Evolutionary conservation across 257 asterid genomes (phyloP).

Genomic region (Knoxia roxburghii): DNA sequence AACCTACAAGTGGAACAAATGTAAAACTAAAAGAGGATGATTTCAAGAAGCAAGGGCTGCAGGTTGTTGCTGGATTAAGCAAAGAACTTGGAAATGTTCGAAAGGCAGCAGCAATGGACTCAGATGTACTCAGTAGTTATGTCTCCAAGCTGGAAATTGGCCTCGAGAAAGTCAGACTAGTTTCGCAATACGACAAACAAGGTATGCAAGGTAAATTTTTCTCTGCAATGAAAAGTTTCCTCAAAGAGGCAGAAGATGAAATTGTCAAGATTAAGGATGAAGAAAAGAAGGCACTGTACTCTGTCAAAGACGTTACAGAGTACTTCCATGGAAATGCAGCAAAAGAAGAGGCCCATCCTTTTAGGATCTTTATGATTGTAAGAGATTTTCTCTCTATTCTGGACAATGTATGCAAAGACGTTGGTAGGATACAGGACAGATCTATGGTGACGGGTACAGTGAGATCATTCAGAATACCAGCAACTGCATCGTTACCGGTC

Average conservation of each 20-base stretch:
- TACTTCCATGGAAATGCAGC: conserved; percentile 93
- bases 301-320: conserved; percentile 78
- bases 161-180: conserved; percentile 61
- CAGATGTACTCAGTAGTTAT: conserved; percentile 83
- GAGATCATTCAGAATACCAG: conserved; percentile 74
- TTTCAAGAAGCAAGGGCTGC: conserved; percentile 74
- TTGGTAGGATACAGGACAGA: conserved; percentile 68
- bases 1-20: conserved; percentile 27
- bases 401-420: conserved; percentile 85
- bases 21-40: conserved; percentile 50
- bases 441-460: conserved; percentile 66
- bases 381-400: conserved; percentile 73
- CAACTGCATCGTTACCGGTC: conserved; percentile 57
- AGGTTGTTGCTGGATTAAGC: conserved; percentile 72
- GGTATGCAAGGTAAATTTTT: conserved; percentile 57
- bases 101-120: conserved; percentile 96
- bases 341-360: conserved; percentile 94
- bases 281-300: conserved; percentile 50
- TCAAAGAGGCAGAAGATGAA: conserved; percentile 58
- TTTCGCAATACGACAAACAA: conserved; percentile 50
- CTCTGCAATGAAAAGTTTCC: conserved; percentile 62
- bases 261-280: conserved; percentile 52
- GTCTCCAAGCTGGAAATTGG: conserved; percentile 81
- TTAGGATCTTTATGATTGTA: conserved; percentile 77
- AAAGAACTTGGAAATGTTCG: conserved; percentile 70